Conservation (phyloP, 2,329 filamentous ascomycete species). For the Emericellopsis cladophorae region DNA sequence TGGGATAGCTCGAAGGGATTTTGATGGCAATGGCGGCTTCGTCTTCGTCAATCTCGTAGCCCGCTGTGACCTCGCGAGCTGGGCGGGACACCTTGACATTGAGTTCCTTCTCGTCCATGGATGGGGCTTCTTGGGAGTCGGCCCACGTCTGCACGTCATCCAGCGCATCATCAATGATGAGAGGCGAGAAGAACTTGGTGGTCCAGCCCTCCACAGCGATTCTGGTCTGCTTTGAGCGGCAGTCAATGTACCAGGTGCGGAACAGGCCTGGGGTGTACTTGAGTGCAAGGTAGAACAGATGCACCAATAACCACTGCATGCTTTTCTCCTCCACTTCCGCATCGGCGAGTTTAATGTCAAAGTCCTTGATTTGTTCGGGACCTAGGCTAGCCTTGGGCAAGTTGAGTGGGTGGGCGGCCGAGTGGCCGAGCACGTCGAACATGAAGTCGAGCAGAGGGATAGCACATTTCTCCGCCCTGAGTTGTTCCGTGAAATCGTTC, state of each 20-base stretch:
- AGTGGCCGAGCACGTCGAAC: slow-evolving; percentile 76
- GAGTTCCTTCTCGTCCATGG: slow-evolving; percentile 40
- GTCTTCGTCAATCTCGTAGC: slow-evolving; percentile 80
- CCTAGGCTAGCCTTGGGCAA: slow-evolving; percentile 56
- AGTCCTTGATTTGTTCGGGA: slow-evolving; percentile 39
- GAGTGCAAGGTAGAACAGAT: slow-evolving; percentile 75
- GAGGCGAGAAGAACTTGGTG: slow-evolving; percentile 65
- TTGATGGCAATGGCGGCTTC: slow-evolving; percentile 72
- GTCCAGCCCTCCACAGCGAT: slow-evolving; percentile 77
- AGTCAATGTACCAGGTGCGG: slow-evolving; percentile 74
- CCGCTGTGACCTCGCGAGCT: slow-evolving; percentile 66
- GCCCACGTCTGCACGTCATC: slow-evolving; percentile 59
- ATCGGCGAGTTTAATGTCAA: slow-evolving; percentile 37
- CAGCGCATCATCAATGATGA: slow-evolving; percentile 53
- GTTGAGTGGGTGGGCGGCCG: slow-evolving; percentile 59
- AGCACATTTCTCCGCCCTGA: slow-evolving; percentile 63
- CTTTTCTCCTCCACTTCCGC: slow-evolving; percentile 55
- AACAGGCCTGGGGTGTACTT: slow-evolving; percentile 67
- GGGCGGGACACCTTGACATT: slow-evolving; percentile 58
- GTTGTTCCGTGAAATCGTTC: slow-evolving; percentile 63
- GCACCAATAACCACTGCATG: slow-evolving; percentile 71
- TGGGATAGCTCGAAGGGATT: slow-evolving; percentile 70
- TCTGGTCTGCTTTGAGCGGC: slow-evolving; percentile 68
- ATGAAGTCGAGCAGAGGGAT: slow-evolving; percentile 61
- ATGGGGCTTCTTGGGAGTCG: slow-evolving; percentile 32